Percentiles rank a stretch among this genome's conserved stretches.
These are phyloP conservation scores for Colletotrichum viniferum DNA, from an alignment of 2,329 filamentous ascomycete genomes.

Conservation along the genomic window DNA sequence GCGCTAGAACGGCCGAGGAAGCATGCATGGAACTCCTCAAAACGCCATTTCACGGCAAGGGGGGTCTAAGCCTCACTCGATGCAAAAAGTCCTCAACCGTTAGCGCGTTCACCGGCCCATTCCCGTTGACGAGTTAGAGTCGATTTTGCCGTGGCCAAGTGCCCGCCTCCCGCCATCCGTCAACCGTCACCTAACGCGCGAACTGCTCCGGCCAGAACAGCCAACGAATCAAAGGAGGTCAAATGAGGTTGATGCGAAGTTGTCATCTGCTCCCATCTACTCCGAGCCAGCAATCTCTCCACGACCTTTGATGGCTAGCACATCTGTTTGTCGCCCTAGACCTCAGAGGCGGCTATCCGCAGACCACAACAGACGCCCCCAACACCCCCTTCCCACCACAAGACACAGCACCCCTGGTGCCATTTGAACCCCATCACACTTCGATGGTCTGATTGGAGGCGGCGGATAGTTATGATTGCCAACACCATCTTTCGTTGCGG, in stretches of 20 bases:
- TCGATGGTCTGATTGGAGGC: neutral
- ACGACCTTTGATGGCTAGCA: neutral
- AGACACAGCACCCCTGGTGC: slow-evolving; percentile 1
- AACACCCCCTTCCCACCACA: neutral
- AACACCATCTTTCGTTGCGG: neutral
- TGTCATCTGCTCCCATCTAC: neutral
- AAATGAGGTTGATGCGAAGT: neutral
- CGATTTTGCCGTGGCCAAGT: neutral
- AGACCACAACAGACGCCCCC: neutral
- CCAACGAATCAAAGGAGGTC: neutral
- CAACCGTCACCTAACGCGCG: neutral
- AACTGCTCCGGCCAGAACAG: slow-evolving; percentile 1
- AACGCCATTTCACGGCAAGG: slow-evolving; percentile 3
- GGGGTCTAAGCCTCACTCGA: slow-evolving; percentile 21
- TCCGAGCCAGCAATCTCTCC: neutral
- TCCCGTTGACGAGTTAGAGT: slow-evolving; percentile 5
- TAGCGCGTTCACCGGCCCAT: slow-evolving; percentile 4
- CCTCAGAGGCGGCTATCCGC: neutral
- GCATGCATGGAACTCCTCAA: slow-evolving; percentile 14
- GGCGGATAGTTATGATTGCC: neutral
- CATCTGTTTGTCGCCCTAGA: neutral
- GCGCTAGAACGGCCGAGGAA: slow-evolving; percentile 23
- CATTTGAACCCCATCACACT: slow-evolving; percentile 1
- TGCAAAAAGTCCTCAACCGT: slow-evolving; percentile 17
- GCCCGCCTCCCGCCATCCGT: neutral